phyloP scores from a whole-genome alignment of 495 filamentous ascomycete genomes.

The Xylaria palmicola region DNA sequence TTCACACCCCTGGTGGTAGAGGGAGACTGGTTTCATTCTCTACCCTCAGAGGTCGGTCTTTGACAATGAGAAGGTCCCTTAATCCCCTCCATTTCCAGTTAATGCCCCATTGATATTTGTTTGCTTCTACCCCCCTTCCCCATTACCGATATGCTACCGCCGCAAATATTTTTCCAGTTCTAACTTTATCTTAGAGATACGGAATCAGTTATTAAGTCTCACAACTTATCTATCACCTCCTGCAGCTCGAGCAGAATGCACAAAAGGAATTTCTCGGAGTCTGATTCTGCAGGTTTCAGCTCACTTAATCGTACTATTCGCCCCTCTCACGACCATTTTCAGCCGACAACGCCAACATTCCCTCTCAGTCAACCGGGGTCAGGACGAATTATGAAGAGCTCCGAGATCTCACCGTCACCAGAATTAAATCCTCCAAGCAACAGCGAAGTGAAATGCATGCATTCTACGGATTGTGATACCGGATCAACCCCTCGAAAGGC shows the following conservation, averaged over 20 bases:
- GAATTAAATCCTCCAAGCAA: no score
- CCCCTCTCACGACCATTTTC: conserved; percentile 1
- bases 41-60: no score
- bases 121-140: not conserved
- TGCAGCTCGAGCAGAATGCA: conserved; percentile 10
- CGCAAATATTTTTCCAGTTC: not conserved
- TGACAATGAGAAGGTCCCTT: no score
- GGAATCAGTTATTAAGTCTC: not conserved
- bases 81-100: no score
- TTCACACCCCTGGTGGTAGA: no score
- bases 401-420: not conserved
- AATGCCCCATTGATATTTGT: no score
- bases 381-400: not conserved
- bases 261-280: conserved; percentile 21
- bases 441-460: no score
- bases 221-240: no score
- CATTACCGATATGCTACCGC: not conserved
- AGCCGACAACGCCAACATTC: not conserved
- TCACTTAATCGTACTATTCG: not conserved
- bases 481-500: conserved; percentile 62
- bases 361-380: conserved; percentile 8
- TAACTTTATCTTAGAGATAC: not conserved
- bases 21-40: no score
- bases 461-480: conserved; percentile 48
- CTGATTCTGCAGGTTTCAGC: not conserved